phyloP scores from a whole-genome alignment of 169 alveolate species.

The Plasmodium knowlesi region DNA sequence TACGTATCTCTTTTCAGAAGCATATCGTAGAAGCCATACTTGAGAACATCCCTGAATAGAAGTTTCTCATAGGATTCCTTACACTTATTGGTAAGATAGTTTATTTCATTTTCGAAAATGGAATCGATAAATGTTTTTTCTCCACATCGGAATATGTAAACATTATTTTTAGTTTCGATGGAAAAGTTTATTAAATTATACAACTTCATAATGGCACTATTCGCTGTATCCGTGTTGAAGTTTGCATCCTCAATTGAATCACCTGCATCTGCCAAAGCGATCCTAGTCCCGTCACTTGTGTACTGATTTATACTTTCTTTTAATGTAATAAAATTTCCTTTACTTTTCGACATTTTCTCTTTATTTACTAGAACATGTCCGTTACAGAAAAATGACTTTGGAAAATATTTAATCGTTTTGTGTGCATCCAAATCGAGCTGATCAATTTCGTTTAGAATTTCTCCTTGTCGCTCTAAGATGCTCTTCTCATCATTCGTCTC shows the following conservation, averaged over 20 bases:
- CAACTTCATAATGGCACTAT: constrained; percentile 88
- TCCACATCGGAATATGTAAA: constrained; percentile 73
- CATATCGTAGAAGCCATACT: constrained; percentile 89
- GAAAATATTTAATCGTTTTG: constrained; percentile 85
- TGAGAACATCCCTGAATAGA: constrained; percentile 90
- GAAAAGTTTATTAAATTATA: constrained; percentile 80
- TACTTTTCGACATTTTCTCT: constrained; percentile 97
- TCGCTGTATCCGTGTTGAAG: constrained; percentile 90
- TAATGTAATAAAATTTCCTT: constrained; percentile 97
- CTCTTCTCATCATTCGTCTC: constrained; percentile 44
- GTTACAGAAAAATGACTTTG: constrained; percentile 95
- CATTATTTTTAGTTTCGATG: constrained; percentile 81
- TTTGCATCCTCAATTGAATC: constrained; percentile 97
- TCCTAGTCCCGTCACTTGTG: constrained; percentile 98
- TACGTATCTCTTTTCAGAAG: constrained; percentile 40
- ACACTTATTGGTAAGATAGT: constrained; percentile 83
- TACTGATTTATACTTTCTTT: constrained; percentile 92
- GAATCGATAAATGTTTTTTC: constrained; percentile 80
- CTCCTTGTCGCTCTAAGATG: constrained; percentile 49
- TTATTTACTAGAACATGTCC: constrained; percentile 97
- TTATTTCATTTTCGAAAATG: constrained; percentile 88
- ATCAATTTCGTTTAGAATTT: constrained; percentile 50
- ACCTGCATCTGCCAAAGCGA: constrained; percentile 99
- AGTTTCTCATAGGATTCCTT: constrained; percentile 85
- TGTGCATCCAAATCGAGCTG: constrained; percentile 6